These are phyloP conservation scores for Tagetes erecta DNA, from an alignment of 129 eudicot genomes.

Conservation along the genomic window DNA sequence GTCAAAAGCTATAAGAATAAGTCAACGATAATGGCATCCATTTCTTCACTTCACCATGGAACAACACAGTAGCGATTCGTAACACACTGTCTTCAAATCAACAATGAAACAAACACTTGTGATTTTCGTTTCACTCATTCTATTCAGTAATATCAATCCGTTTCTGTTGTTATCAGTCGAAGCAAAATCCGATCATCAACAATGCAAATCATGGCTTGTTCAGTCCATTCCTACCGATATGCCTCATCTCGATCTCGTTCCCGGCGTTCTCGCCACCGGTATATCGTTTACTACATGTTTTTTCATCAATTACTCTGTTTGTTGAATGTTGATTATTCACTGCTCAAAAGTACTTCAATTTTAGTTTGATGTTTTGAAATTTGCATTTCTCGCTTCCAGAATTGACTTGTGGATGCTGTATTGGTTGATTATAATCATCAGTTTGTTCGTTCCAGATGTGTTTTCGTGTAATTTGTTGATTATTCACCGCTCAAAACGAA, in stretches of 20 bases:
- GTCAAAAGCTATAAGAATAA: constrained; percentile 2
- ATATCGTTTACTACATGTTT: background rate
- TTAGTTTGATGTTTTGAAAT: background rate
- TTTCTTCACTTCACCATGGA: background rate
- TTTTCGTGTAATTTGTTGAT: background rate
- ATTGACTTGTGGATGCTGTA: background rate
- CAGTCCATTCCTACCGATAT: constrained; percentile 90
- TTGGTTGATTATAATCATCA: constrained; percentile 1
- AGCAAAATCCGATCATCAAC: constrained; percentile 20
- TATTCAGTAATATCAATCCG: background rate
- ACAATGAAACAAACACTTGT: constrained; percentile 19
- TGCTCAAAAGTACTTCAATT: background rate
- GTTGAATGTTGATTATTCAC: background rate
- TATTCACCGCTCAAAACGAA: background rate
- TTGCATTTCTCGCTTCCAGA: background rate
- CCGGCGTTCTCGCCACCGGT: constrained; percentile 85
- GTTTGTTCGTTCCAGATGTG: background rate
- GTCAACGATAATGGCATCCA: constrained; percentile 29
- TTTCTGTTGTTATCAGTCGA: constrained; percentile 2
- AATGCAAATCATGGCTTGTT: constrained; percentile 87
- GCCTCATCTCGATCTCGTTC: constrained; percentile 75
- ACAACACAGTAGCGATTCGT: background rate
- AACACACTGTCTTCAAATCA: background rate
- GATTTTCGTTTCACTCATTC: constrained; percentile 23
- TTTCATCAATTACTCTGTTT: background rate